A percentile compares a stretch with the other conserved stretches of the same genome.
Evolutionary conservation across 1,284 basidiomycete genomes (phyloP).

Genomic region (Tylopilus orsonianus): DNA sequence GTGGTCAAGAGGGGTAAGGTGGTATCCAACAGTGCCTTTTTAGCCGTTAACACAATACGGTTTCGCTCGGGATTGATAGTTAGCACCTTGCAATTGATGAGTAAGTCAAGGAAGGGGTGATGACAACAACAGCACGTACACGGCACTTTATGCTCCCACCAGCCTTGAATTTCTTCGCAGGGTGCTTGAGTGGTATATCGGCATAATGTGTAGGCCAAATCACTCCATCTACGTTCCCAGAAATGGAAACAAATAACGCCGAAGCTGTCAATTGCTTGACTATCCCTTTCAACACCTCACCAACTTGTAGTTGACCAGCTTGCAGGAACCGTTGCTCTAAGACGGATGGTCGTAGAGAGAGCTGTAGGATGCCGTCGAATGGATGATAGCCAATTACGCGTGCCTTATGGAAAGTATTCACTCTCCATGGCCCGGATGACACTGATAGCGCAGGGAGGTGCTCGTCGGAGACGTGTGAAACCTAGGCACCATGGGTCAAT

Average conservation of each 20-base stretch:
- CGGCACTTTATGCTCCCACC: conserved; percentile 85
- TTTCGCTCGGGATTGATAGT: conserved; percentile 81
- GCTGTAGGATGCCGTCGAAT: conserved; percentile 86
- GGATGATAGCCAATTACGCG: conserved; percentile 88
- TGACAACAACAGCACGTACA: conserved; percentile 43
- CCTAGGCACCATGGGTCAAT: conserved; percentile 47
- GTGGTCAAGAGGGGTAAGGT: conserved; percentile 68
- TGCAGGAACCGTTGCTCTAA: conserved; percentile 88
- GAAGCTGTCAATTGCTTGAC: conserved; percentile 81
- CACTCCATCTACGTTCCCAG: conserved; percentile 87
- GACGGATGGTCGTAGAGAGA: conserved; percentile 82
- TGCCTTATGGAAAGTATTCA: conserved; percentile 78
- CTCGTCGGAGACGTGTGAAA: conserved; percentile 92
- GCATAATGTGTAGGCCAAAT: conserved; percentile 96
- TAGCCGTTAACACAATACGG: conserved; percentile 86
- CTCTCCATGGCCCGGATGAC: conserved; percentile 76
- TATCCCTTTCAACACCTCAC: conserved; percentile 81
- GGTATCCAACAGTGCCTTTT: conserved; percentile 89
- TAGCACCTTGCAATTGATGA: conserved; percentile 61
- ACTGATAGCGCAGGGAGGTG: conserved; percentile 76
- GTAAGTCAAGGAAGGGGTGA: conserved; percentile 9
- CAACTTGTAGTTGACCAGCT: conserved; percentile 81
- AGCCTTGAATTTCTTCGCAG: conserved; percentile 87
- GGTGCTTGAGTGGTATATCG: conserved; percentile 90
- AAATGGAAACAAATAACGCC: conserved; percentile 82